Base-by-base conservation (phyloP, 2,329 filamentous ascomycete species). In the Capronia coronata region DNA sequence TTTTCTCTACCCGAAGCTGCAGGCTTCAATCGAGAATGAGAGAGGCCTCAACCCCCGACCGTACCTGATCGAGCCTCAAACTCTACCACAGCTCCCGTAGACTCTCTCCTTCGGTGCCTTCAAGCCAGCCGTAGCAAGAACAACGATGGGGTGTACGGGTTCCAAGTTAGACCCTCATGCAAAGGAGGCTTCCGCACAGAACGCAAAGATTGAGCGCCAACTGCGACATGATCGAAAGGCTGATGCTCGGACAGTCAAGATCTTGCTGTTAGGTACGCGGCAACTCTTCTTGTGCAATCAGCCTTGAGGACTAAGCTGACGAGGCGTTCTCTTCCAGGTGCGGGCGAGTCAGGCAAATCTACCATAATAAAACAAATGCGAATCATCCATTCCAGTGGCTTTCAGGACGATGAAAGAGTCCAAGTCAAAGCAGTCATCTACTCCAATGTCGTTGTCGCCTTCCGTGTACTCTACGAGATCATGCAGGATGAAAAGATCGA, bases 361-460 rank as follows among this genome's bases (percentile, higher is more conserved):
- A 97, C 91, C 1, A 90, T 97, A 52, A 80, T 97, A 59, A 97
- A 97, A 74, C 91, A 97, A 75, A 97, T 98, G 93, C 91, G 91
- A 68, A 83, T 98, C 69, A 96, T 98, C 62, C 93, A 97, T 68
- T 83, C 88, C 11, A 83, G 89, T 68, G 91, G 93, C 43, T 97
- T 97, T 72, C 87, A 82, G 64, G 86, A 87, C 63, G 82, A 80
- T 57, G 93, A 97, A 68, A 87, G 89, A 68, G 82, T 94, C 58
- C 88, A 96, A 75, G 94, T 88, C 78, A 89, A 93, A 61, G 86
- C 89, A 13, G 90, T 96, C 63, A 90, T 97, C 59, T 97, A 96
- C 71, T 90, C 84, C 69, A 98, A 98, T 68, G 78, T 97, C 58
- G 76, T 96, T 44, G 87, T 94, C 61, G 91, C 91, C 2, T 93